These are phyloP conservation scores for Fonsecaea pedrosoi DNA, from an alignment of 2,329 filamentous ascomycete species.

Conservation along the genomic window DNA sequence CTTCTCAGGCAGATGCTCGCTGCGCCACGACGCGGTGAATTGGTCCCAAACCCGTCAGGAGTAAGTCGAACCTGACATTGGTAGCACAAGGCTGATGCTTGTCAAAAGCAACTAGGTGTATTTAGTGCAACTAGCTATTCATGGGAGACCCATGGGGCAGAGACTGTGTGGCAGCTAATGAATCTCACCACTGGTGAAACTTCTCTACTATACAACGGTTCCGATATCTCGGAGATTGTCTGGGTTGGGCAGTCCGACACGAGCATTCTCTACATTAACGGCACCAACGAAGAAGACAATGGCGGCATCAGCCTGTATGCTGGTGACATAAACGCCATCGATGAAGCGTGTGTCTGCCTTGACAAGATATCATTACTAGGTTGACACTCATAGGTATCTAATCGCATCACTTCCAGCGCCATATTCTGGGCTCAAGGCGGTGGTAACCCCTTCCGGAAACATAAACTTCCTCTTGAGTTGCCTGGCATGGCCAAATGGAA, in stretches of 20 bases:
- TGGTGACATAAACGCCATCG: conserved; percentile 45
- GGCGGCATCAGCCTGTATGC: conserved; percentile 51
- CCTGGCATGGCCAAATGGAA: conserved; percentile 70
- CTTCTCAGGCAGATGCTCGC: conserved; percentile 46
- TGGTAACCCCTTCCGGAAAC: conserved; percentile 49
- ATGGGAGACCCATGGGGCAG: conserved; percentile 75
- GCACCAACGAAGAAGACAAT: conserved; percentile 49
- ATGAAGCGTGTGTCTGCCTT: conserved; percentile 41
- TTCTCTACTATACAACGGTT: conserved; percentile 68
- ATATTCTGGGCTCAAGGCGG: conserved; percentile 50
- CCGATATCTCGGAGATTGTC: conserved; percentile 70
- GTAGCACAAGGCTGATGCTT: conserved; percentile 15
- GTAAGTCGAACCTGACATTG: conserved; percentile 41
- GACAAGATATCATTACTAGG: background rate
- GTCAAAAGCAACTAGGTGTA: conserved; percentile 51
- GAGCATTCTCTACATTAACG: conserved; percentile 63
- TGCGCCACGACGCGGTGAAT: conserved; percentile 48
- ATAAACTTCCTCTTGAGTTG: conserved; percentile 63
- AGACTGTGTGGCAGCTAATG: conserved; percentile 69
- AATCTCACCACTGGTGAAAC: conserved; percentile 72
- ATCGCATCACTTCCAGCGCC: conserved; percentile 48
- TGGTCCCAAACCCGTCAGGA: conserved; percentile 49
- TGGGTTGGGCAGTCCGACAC: conserved; percentile 74
- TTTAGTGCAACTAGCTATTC: conserved; percentile 75
- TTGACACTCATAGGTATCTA: conserved; percentile 44